A percentile compares a stretch with the other conserved stretches of the same genome.
Evolutionary conservation across 495 filamentous ascomycete species (phyloP).

Genomic region (Podospora conica): DNA sequence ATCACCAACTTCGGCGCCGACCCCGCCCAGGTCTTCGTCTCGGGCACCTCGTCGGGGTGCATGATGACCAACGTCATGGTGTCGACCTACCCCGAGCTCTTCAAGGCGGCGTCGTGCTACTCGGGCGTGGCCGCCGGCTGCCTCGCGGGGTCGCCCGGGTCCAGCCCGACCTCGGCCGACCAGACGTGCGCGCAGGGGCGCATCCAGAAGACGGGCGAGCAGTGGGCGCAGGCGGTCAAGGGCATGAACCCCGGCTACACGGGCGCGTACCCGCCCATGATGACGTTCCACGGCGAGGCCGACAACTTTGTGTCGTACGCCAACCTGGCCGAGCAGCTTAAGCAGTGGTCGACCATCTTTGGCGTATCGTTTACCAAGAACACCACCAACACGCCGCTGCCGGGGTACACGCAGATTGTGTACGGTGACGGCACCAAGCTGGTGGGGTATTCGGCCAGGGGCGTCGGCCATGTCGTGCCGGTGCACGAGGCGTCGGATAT

Average conservation of each 20-base stretch:
- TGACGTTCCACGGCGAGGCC: slow-evolving; percentile 35
- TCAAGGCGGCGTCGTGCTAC: slow-evolving; percentile 36
- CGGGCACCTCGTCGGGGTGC: slow-evolving; percentile 43
- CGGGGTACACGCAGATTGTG: slow-evolving; percentile 36
- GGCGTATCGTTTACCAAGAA: slow-evolving; percentile 24
- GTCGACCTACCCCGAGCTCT: slow-evolving; percentile 36
- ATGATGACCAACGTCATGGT: slow-evolving; percentile 47
- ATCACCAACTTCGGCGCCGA: slow-evolving; percentile 42
- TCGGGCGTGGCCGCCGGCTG: slow-evolving; percentile 37
- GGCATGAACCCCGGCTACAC: slow-evolving; percentile 32
- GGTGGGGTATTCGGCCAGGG: slow-evolving; percentile 37
- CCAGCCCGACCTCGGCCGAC: slow-evolving; percentile 36
- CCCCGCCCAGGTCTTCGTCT: slow-evolving; percentile 39
- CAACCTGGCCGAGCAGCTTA: slow-evolving; percentile 42
- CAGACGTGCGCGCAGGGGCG: slow-evolving; percentile 33
- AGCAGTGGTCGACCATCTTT: slow-evolving; percentile 10
- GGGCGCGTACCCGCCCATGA: slow-evolving; percentile 32
- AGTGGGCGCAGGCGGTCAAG: slow-evolving; percentile 29
- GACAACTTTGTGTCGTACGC: slow-evolving; percentile 29
- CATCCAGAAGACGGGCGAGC: slow-evolving; percentile 26
- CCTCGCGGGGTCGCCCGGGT: slow-evolving; percentile 30
- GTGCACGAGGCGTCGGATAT: slow-evolving; percentile 34
- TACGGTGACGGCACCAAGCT: slow-evolving; percentile 39
- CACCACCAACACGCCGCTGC: slow-evolving; percentile 29
- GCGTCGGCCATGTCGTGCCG: slow-evolving; percentile 46